Percentiles rank a stretch among this genome's conserved stretches.
Conservation (phyloP, 2,329 filamentous ascomycete genomes). For the Exophiala sp. region DNA sequence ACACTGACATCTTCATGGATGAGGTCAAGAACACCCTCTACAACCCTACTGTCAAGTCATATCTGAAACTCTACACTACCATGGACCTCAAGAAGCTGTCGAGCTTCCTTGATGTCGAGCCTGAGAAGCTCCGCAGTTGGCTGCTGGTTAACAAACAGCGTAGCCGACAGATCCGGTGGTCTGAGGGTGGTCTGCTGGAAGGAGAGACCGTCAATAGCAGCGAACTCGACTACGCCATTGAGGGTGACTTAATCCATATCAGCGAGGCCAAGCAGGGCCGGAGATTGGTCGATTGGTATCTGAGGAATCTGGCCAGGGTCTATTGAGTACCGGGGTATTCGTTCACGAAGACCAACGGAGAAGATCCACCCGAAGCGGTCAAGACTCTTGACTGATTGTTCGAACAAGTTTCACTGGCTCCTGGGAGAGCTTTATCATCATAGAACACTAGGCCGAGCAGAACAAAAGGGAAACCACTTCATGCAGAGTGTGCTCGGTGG, state of each 20-base stretch:
- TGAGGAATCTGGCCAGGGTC: conserved; percentile 90
- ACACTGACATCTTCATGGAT: conserved; percentile 97
- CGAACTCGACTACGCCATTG: conserved; percentile 94
- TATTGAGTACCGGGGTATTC: conserved; percentile 59
- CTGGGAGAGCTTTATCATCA: no score
- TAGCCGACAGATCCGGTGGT: conserved; percentile 92
- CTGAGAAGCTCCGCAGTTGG: conserved; percentile 92
- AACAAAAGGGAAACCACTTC: no score
- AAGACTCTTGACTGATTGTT: no score
- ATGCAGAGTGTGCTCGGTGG: no score
- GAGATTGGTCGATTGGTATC: conserved; percentile 97
- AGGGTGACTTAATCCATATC: conserved; percentile 96
- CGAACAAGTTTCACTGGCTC: no score
- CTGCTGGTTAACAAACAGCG: conserved; percentile 97
- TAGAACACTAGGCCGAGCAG: no score
- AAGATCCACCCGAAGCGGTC: no score
- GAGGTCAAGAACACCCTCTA: conserved; percentile 98
- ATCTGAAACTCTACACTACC: conserved; percentile 97
- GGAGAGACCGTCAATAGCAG: conserved; percentile 89
- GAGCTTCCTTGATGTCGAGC: conserved; percentile 91
- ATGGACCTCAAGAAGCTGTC: conserved; percentile 99
- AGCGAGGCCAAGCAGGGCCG: conserved; percentile 97
- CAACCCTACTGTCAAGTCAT: conserved; percentile 95
- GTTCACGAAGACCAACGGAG: background rate
- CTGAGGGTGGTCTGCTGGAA: conserved; percentile 80